Percentiles rank a stretch among this genome's conserved stretches.
phyloP scores from a whole-genome alignment of 768 basidiomycete species.

The Agrocybe praecox region DNA sequence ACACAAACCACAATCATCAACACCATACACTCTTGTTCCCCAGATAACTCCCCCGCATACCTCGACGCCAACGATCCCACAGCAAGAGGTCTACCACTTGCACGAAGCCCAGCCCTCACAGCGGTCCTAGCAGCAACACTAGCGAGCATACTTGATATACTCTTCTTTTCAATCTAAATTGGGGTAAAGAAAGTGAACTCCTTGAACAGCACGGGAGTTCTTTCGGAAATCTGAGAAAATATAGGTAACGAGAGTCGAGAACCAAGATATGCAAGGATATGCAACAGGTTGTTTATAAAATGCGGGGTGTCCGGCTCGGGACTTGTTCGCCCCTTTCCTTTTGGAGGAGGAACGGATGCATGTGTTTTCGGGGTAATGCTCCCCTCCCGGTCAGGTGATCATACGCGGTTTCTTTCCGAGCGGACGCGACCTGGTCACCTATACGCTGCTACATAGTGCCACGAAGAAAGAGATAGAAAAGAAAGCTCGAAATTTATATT shows the following conservation, averaged over 20 bases:
- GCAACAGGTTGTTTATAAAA: not conserved
- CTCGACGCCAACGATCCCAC: constrained; percentile 7
- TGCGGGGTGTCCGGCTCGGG: not conserved
- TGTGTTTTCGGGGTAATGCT: not conserved
- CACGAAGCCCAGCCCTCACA: not conserved
- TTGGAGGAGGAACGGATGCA: not conserved
- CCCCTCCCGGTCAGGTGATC: not conserved
- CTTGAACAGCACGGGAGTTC: not conserved
- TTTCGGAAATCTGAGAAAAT: no score
- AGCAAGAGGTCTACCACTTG: not conserved
- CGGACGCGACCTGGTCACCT: not conserved
- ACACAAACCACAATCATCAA: not conserved
- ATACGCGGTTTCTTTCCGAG: not conserved
- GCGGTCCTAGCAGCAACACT: not conserved
- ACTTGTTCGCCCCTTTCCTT: not conserved
- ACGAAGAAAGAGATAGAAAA: not conserved
- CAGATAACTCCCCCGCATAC: no score
- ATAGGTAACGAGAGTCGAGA: no score
- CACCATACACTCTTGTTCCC: no score
- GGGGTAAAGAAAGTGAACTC: not conserved
- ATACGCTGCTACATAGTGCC: no score
- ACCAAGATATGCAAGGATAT: no score
- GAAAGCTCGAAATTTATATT: not conserved
- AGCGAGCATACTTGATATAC: not conserved
- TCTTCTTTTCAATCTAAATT: not conserved